Evolutionary conservation across 129 eudicot genomes (phyloP).

Genomic region (Ambrosia trifida): DNA sequence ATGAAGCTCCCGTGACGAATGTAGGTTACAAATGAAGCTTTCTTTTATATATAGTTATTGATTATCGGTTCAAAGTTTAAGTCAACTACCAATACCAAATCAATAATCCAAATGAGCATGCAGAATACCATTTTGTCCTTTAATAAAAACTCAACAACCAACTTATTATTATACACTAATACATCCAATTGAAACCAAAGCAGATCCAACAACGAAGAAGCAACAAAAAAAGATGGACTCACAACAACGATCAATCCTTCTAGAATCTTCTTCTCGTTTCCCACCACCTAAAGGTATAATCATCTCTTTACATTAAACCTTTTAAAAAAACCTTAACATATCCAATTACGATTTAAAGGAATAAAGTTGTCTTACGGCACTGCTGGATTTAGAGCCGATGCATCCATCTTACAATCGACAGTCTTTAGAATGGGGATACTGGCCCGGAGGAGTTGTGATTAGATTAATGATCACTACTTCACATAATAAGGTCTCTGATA

Average conservation of each 20-base stretch:
- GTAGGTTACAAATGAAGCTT: too few species aligned
- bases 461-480: slow-evolving; percentile 98
- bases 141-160: too few species aligned
- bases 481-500: slow-evolving; percentile 73
- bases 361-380: slow-evolving; percentile 76
- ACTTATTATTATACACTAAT: too few species aligned
- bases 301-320: too few species aligned
- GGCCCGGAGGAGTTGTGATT: slow-evolving; percentile 50
- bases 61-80: too few species aligned
- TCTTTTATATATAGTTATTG: too few species aligned
- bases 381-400: slow-evolving; percentile 87
- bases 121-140: too few species aligned
- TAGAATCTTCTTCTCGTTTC: slow-evolving; percentile 39
- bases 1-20: too few species aligned
- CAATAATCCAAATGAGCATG: too few species aligned
- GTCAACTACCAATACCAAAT: too few species aligned
- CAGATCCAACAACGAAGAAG: neutral
- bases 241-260: slow-evolving; percentile 36
- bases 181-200: too few species aligned
- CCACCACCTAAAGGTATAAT: slow-evolving; percentile 50
- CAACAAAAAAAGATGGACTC: slow-evolving; percentile 15
- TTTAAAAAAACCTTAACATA: too few species aligned
- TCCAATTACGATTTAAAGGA: slow-evolving; percentile 36
- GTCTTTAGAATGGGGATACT: slow-evolving; percentile 74
- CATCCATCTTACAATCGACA: slow-evolving; percentile 61